Evolutionary conservation across 257 asterid species (phyloP).

Genomic region (Perilla frutescens): DNA sequence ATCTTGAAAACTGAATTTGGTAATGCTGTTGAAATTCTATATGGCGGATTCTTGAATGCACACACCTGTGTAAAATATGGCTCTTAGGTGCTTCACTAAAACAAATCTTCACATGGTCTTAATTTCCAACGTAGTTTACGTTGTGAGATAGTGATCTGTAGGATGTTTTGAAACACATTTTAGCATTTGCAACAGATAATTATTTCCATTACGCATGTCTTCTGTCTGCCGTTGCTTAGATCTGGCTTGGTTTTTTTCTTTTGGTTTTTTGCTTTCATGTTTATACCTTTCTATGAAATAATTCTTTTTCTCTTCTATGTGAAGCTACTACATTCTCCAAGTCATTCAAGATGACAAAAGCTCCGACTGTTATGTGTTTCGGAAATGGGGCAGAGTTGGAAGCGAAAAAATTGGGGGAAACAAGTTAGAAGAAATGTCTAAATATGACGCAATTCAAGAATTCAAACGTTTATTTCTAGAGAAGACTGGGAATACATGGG

Average conservation of each 20-base stretch:
- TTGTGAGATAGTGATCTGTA: not conserved
- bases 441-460: conserved; percentile 70
- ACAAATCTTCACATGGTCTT: not conserved
- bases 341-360: conserved; percentile 94
- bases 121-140: conserved; percentile 14
- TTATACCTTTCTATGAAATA: conserved; percentile 11
- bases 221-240: conserved; percentile 12
- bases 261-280: conserved; percentile 26
- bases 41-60: not conserved
- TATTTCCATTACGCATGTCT: not conserved
- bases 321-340: conserved; percentile 92
- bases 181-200: conserved; percentile 12
- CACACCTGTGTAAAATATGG: not conserved
- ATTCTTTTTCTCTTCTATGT: conserved; percentile 32
- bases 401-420: conserved; percentile 84
- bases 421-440: conserved; percentile 69
- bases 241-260: conserved; percentile 14
- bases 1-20: not conserved
- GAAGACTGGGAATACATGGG: conserved; percentile 96
- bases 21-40: not conserved
- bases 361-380: conserved; percentile 80
- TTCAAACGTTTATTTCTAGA: conserved; percentile 85
- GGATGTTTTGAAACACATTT: not conserved
- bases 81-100: not conserved
- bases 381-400: conserved; percentile 99